These are phyloP conservation scores for Gossypium schwendimanii DNA, from an alignment of 441 rosid genomes.

Conservation along the genomic window DNA sequence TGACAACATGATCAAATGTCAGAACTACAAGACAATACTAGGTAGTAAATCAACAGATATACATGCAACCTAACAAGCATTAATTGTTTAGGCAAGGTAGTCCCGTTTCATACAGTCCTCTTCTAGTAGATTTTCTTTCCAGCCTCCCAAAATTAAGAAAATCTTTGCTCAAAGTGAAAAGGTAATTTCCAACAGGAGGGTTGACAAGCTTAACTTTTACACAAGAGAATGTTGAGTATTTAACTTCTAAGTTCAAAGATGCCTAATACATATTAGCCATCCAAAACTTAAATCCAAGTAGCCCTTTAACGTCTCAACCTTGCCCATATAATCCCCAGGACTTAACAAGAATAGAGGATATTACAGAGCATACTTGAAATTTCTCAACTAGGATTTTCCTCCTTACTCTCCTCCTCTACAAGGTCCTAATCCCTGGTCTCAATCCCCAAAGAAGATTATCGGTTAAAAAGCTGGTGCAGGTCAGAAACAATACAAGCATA, in stretches of 20 bases:
- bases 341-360: neutral
- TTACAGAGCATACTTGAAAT: neutral
- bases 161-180: neutral
- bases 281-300: neutral
- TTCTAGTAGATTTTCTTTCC: neutral
- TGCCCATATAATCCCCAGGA: neutral
- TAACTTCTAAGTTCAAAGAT: neutral
- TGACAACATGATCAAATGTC: constrained; percentile 28
- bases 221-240: neutral
- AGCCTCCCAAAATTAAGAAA: neutral
- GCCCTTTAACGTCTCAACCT: neutral
- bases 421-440: neutral
- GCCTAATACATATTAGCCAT: neutral
- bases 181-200: neutral
- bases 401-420: neutral
- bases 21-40: constrained; percentile 14
- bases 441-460: neutral
- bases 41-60: neutral
- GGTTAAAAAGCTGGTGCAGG: neutral
- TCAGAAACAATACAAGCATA: constrained; percentile 6
- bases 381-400: neutral
- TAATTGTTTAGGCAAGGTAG: neutral
- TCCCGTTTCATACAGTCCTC: neutral
- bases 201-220: neutral
- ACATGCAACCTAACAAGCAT: neutral